These are phyloP conservation scores for Scedosporium apiospermum DNA, from an alignment of 2,329 filamentous ascomycete genomes.

Conservation along the genomic window DNA sequence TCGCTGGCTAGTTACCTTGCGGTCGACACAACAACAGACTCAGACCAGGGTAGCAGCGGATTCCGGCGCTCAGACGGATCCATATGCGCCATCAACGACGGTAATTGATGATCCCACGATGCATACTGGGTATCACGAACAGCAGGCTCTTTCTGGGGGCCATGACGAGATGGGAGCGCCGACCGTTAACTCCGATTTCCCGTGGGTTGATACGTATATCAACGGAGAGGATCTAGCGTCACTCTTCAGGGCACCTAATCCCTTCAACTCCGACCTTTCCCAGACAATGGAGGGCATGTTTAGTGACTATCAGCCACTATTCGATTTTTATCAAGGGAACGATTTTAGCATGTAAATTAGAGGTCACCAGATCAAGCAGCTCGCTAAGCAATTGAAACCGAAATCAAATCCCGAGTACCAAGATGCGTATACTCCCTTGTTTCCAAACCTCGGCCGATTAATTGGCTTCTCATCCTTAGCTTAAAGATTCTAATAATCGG, in stretches of 20 bases:
- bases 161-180: background rate
- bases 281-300: constrained; percentile 7
- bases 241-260: constrained; percentile 3
- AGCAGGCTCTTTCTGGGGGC: background rate
- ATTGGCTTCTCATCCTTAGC: too few species aligned
- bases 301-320: constrained; percentile 7
- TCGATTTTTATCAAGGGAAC: constrained; percentile 5
- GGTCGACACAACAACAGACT: background rate
- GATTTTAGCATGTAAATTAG: constrained; percentile 1
- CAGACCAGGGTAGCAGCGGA: background rate
- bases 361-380: too few species aligned
- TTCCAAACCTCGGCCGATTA: too few species aligned
- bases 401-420: too few species aligned
- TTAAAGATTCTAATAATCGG: too few species aligned
- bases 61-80: too few species aligned
- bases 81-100: too few species aligned
- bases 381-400: too few species aligned
- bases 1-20: constrained; percentile 16
- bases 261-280: background rate
- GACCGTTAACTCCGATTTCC: background rate
- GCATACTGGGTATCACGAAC: background rate
- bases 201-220: constrained; percentile 7
- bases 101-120: too few species aligned
- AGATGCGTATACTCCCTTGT: too few species aligned
- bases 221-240: constrained; percentile 6